phyloP scores from a whole-genome alignment of 1,139 yeast species.

The Kazachstania sp. region DNA sequence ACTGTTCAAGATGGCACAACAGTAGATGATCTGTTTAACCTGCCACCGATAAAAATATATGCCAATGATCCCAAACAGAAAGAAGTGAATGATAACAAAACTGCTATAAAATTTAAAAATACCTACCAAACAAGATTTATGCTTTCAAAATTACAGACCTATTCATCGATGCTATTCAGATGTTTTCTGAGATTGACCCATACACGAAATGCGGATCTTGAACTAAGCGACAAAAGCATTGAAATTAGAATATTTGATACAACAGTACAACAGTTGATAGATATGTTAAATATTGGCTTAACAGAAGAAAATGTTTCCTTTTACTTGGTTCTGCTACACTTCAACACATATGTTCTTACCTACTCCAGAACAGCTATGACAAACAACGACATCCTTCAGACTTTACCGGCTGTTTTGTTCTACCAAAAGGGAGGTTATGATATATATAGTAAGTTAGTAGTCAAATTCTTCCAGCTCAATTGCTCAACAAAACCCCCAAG shows the following conservation, averaged over 20 bases:
- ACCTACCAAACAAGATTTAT: slow-evolving; percentile 48
- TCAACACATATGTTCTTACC: slow-evolving; percentile 25
- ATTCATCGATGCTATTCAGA: slow-evolving; percentile 34
- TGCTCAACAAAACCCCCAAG: slow-evolving; percentile 28
- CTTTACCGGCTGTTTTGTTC: slow-evolving; percentile 41
- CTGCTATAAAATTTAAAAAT: slow-evolving; percentile 53
- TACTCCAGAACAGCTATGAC: slow-evolving; percentile 26
- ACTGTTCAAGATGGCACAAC: slow-evolving; percentile 42
- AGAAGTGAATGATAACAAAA: slow-evolving; percentile 35
- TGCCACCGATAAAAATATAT: slow-evolving; percentile 34
- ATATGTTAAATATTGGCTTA: slow-evolving; percentile 18
- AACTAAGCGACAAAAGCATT: slow-evolving; percentile 15
- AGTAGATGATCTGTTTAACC: slow-evolving; percentile 24
- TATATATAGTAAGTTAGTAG: slow-evolving; percentile 18
- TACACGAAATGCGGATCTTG: slow-evolving; percentile 20
- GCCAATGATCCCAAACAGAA: slow-evolving; percentile 24
- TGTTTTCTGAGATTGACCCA: slow-evolving; percentile 26
- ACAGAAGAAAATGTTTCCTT: slow-evolving; percentile 19
- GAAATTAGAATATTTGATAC: slow-evolving; percentile 27
- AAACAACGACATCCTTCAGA: slow-evolving; percentile 30
- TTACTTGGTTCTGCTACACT: slow-evolving; percentile 29
- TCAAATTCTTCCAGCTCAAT: slow-evolving; percentile 14
- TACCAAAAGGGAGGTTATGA: slow-evolving; percentile 41
- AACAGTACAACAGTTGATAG: slow-evolving; percentile 17
- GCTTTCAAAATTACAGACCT: slow-evolving; percentile 43